Evolutionary conservation across 768 basidiomycete species (phyloP).

Genomic region (Tulasnella sp.): DNA sequence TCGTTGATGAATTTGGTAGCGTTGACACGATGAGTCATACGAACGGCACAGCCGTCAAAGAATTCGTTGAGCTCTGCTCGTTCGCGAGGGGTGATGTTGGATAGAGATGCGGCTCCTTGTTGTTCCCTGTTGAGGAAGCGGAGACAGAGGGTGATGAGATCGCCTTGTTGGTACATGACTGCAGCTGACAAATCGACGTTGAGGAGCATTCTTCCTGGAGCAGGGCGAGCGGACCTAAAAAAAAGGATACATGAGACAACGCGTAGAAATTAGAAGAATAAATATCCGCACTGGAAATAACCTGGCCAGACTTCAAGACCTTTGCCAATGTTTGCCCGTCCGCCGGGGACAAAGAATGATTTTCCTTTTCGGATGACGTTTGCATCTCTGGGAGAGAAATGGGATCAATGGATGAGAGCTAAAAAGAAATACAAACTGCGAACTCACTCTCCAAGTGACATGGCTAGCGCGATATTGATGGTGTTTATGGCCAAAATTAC

Average conservation of each 20-base stretch:
- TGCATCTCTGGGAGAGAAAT: slow-evolving; percentile 31
- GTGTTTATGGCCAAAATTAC: slow-evolving; percentile 52
- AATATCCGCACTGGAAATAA: slow-evolving; percentile 58
- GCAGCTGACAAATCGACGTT: slow-evolving; percentile 71
- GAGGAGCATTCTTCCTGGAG: slow-evolving; percentile 46
- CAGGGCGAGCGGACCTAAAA: slow-evolving; percentile 45
- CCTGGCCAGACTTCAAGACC: slow-evolving; percentile 66
- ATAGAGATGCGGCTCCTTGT: background rate
- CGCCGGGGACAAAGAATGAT: slow-evolving; percentile 55
- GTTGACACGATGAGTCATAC: too few relatives aligned
- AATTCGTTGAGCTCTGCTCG: too few relatives aligned
- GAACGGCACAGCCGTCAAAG: too few relatives aligned
- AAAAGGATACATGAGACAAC: background rate
- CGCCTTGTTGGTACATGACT: slow-evolving; percentile 49
- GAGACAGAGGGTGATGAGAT: slow-evolving; percentile 43
- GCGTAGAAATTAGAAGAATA: too few relatives aligned
- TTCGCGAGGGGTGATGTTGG: too few relatives aligned
- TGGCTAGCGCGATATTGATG: slow-evolving; percentile 59
- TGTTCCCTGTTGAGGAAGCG: slow-evolving; percentile 32
- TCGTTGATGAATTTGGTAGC: too few relatives aligned
- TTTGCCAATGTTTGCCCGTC: slow-evolving; percentile 34
- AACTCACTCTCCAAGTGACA: slow-evolving; percentile 46
- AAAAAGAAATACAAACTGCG: too few relatives aligned
- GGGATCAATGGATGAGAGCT: too few relatives aligned
- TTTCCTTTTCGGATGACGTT: slow-evolving; percentile 45